Percentiles rank a stretch among this genome's conserved stretches.
These are phyloP conservation scores for Arachnopeziza araneosa DNA, from an alignment of 2,329 filamentous ascomycete species.

Conservation along the genomic window DNA sequence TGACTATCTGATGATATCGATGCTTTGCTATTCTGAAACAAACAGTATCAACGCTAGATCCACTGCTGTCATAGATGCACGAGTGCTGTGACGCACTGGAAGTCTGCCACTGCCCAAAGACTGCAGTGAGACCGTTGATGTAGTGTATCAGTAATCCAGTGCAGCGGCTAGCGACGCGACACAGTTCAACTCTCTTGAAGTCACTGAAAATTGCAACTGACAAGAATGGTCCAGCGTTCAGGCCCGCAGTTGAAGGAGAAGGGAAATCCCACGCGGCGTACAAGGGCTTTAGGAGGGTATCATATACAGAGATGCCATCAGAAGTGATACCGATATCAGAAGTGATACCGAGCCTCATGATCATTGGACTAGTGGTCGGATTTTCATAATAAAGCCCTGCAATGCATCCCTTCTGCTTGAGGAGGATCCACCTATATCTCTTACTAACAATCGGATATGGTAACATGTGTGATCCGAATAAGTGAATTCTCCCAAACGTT, in stretches of 20 bases:
- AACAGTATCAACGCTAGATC: not conserved
- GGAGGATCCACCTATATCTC: slow-evolving; percentile 11
- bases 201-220: slow-evolving; percentile 11
- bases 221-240: slow-evolving; percentile 6
- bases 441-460: slow-evolving; percentile 1
- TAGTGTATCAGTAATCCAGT: slow-evolving; percentile 13
- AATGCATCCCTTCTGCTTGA: slow-evolving; percentile 7
- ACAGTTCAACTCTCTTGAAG: slow-evolving; percentile 9
- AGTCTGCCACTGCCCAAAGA: slow-evolving; percentile 12
- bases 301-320: not conserved
- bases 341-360: slow-evolving; percentile 8
- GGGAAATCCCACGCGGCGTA: not conserved
- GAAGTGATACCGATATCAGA: no score
- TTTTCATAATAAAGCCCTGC: slow-evolving; percentile 12
- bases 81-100: slow-evolving; percentile 1
- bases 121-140: not conserved
- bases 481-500: slow-evolving; percentile 6
- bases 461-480: slow-evolving; percentile 10
- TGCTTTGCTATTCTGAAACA: slow-evolving; percentile 5
- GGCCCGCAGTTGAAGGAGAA: slow-evolving; percentile 3
- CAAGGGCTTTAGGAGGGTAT: not conserved
- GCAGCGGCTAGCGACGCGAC: slow-evolving; percentile 8
- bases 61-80: slow-evolving; percentile 4
- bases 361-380: not conserved
- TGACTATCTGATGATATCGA: slow-evolving; percentile 4